These are phyloP conservation scores for Moesziomyces globuligerus DNA, from an alignment of 1,284 basidiomycete species.

Conservation along the genomic window DNA sequence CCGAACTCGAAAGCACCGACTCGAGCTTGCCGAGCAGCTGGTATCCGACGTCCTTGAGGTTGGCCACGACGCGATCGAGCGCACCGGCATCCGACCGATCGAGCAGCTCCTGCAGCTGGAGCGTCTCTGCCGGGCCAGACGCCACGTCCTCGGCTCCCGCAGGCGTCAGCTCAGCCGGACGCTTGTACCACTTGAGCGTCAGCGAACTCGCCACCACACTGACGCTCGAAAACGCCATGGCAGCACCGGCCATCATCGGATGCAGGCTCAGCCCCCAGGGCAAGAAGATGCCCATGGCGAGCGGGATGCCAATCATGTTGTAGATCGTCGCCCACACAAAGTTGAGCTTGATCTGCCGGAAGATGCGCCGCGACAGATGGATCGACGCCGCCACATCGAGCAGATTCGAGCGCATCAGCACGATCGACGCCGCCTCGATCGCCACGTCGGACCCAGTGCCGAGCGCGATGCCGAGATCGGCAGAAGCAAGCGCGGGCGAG, in stretches of 20 bases:
- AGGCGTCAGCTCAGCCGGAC: slow-evolving; percentile 47
- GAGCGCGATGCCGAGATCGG: slow-evolving; percentile 94
- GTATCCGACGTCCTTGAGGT: slow-evolving; percentile 43
- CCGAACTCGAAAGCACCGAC: slow-evolving; percentile 10
- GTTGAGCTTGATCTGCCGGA: slow-evolving; percentile 82
- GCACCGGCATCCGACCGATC: slow-evolving; percentile 41
- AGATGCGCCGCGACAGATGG: slow-evolving; percentile 87
- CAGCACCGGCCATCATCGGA: slow-evolving; percentile 96
- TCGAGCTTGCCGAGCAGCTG: slow-evolving; percentile 45
- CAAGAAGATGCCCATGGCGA: slow-evolving; percentile 96
- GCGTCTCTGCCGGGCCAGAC: slow-evolving; percentile 3
- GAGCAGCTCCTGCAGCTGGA: slow-evolving; percentile 33
- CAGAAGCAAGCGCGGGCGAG: slow-evolving; percentile 92
- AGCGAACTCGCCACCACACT: slow-evolving; percentile 92
- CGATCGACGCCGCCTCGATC: slow-evolving; percentile 96
- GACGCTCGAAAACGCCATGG: slow-evolving; percentile 97
- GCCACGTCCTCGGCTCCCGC: not conserved
- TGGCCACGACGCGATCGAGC: slow-evolving; percentile 36
- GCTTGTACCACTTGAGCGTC: slow-evolving; percentile 74
- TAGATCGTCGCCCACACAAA: slow-evolving; percentile 72
- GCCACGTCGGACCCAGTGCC: slow-evolving; percentile 95
- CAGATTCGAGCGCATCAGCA: slow-evolving; percentile 94
- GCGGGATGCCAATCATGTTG: slow-evolving; percentile 93
- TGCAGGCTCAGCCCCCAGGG: slow-evolving; percentile 92
- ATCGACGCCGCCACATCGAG: slow-evolving; percentile 96